phyloP scores from a whole-genome alignment of 768 basidiomycete species.

The Chiua virens region DNA sequence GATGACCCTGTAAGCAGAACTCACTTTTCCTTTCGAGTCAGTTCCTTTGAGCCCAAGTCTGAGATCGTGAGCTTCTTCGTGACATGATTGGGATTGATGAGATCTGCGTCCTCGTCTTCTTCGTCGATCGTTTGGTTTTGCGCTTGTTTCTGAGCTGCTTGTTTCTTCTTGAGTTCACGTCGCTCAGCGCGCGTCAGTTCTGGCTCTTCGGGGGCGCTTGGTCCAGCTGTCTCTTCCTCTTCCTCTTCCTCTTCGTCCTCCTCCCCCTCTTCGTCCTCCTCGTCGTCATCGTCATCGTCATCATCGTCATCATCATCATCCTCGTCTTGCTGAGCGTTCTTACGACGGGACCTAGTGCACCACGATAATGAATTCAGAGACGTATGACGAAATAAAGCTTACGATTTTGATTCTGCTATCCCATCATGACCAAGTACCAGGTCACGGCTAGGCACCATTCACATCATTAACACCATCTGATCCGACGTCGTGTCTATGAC shows the following conservation, averaged over 20 bases:
- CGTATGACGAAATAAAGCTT: constrained; percentile 17
- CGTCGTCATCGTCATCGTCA: constrained; percentile 39
- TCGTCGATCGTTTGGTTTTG: constrained; percentile 40
- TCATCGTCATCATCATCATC: constrained; percentile 43
- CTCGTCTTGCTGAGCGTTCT: constrained; percentile 34
- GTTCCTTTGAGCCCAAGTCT: constrained; percentile 65
- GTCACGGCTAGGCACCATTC: constrained; percentile 45
- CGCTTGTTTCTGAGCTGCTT: constrained; percentile 48
- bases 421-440: constrained; percentile 59
- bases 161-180: constrained; percentile 82
- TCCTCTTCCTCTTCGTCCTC: constrained; percentile 44
- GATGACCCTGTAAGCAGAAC: constrained; percentile 9
- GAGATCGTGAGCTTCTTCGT: constrained; percentile 74
- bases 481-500: constrained; percentile 5
- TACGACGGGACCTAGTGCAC: constrained; percentile 17
- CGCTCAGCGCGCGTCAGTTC: constrained; percentile 74
- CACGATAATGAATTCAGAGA: constrained; percentile 10
- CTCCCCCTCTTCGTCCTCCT: constrained; percentile 43
- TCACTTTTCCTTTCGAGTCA: constrained; percentile 67
- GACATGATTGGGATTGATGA: constrained; percentile 79
- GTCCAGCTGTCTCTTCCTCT: constrained; percentile 38
- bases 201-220: constrained; percentile 35
- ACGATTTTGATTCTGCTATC: constrained; percentile 53
- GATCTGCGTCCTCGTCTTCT: constrained; percentile 64
- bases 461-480: constrained; percentile 9